Evolutionary conservation across 495 filamentous ascomycete genomes (phyloP), one percentile per base, ranked within the genome.

Genomic region (Neurospora intermedia): DNA sequence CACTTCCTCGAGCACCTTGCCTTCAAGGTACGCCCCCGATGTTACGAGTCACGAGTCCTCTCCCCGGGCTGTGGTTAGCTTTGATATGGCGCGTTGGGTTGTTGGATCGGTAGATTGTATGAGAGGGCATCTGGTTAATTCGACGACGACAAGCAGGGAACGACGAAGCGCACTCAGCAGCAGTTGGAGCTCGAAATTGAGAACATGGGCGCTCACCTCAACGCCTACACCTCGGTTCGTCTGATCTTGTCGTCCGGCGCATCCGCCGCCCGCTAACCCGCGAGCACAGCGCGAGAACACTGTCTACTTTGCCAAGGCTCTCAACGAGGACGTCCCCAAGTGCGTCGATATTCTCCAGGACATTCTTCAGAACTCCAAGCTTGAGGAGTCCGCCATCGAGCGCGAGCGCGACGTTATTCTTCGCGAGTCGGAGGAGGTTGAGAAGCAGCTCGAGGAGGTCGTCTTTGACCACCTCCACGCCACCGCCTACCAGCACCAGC

Each of bases 1-100:
- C 96, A 99, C 87, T 99, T 98, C 88, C 89, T 99, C 75, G 96
- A 99, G 87, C 96, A 99, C 85, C 89, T 99, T 82, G 96, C 96
- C 78, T 99, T 99, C 89, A 99, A 99, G 91, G 94, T 97, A 87
- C 74, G 71, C 23, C 70, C 71, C 46, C 72, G 27, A 54, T 43
- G 42, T 46, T 43, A 45, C 59, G 39, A 18, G 72, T 69, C n/a
- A 43, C 15, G 69, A 20, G 27, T 27, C 54, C 54, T 62, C 6
- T 62, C 27, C 23, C 54, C 54, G 54, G 54, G 20, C 20, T 62
- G 23, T 62, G 54, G 54, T 35, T 35, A 62, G 54, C 54, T 62
- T 62, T 27, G 54, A 62, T 62, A 31, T 62, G 54, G 54, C 54
- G 54, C 54, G 54, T 62, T 62, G 54, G 54, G 23, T 16, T 13